Conservation (phyloP, 352 stramenopile species). For the Globisporangium yorkense region DNA sequence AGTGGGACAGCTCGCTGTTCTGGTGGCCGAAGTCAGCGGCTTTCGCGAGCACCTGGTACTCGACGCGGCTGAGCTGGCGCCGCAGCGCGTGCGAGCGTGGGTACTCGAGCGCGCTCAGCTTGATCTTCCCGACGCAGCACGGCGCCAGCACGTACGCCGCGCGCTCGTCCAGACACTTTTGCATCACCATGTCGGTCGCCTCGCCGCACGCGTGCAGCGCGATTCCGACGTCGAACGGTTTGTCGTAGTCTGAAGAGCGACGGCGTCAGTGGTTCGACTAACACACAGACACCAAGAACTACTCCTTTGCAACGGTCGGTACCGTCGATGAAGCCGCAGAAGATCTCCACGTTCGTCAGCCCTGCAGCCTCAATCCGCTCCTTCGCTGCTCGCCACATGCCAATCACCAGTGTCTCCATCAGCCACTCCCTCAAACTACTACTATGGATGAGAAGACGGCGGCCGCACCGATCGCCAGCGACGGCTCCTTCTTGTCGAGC, state of each 20-base stretch:
- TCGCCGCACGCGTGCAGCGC: constrained; percentile 77
- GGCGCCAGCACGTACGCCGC: constrained; percentile 73
- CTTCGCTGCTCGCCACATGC: constrained; percentile 22
- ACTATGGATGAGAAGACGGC: background rate
- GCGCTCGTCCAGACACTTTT: constrained; percentile 53
- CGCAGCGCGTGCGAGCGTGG: constrained; percentile 46
- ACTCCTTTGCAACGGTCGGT: background rate
- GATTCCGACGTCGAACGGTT: constrained; percentile 71
- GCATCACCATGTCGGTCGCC: constrained; percentile 76
- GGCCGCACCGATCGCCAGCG: constrained; percentile 59
- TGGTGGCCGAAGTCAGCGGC: constrained; percentile 72
- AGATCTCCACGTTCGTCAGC: constrained; percentile 68
- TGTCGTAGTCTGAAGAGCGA: constrained; percentile 33
- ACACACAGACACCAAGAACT: background rate
- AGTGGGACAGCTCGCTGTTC: constrained; percentile 32
- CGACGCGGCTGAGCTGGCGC: constrained; percentile 35
- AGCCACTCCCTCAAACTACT: background rate
- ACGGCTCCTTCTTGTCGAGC: constrained; percentile 72
- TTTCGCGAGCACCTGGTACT: constrained; percentile 76
- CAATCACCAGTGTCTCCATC: background rate
- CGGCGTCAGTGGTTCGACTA: background rate
- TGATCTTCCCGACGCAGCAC: constrained; percentile 82
- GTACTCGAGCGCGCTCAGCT: constrained; percentile 52
- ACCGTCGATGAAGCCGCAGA: constrained; percentile 68
- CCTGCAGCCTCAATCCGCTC: constrained; percentile 54